Conservation (phyloP, 2,329 filamentous ascomycete species). For the Aspergillus sclerotialis region DNA sequence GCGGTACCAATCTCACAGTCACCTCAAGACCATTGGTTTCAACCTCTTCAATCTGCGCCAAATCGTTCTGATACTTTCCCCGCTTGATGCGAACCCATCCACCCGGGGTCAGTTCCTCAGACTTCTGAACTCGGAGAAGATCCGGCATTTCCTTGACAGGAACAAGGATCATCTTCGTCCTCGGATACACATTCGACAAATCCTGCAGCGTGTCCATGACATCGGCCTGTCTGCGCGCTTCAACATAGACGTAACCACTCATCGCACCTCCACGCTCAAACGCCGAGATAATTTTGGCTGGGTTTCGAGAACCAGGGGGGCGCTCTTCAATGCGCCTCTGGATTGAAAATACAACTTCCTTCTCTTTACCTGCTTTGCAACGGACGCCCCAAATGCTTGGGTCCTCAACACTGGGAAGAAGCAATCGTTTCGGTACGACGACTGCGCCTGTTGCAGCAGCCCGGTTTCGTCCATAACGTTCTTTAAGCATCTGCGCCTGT, state of each 20-base stretch:
- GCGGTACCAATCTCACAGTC: slow-evolving; percentile 77
- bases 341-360: slow-evolving; percentile 79
- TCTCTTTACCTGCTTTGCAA: slow-evolving; percentile 92
- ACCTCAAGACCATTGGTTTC: slow-evolving; percentile 89
- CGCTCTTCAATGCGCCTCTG: slow-evolving; percentile 84
- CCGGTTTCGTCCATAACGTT: slow-evolving; percentile 78
- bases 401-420: slow-evolving; percentile 89
- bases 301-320: slow-evolving; percentile 63
- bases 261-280: slow-evolving; percentile 87
- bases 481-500: slow-evolving; percentile 76
- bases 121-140: slow-evolving; percentile 83
- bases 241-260: slow-evolving; percentile 92
- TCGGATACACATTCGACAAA: slow-evolving; percentile 82
- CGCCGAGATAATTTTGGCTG: slow-evolving; percentile 76
- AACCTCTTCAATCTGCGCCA: slow-evolving; percentile 87
- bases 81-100: slow-evolving; percentile 86
- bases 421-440: slow-evolving; percentile 73
- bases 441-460: slow-evolving; percentile 62
- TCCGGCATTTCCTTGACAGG: slow-evolving; percentile 98
- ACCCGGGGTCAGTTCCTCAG: slow-evolving; percentile 73
- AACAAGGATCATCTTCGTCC: slow-evolving; percentile 78
- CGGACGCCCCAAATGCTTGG: slow-evolving; percentile 92
- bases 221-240: slow-evolving; percentile 80
- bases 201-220: slow-evolving; percentile 76
- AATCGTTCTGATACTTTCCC: slow-evolving; percentile 76